Conservation (phyloP, 257 asterid species). For the Przewalskia tangutica region DNA sequence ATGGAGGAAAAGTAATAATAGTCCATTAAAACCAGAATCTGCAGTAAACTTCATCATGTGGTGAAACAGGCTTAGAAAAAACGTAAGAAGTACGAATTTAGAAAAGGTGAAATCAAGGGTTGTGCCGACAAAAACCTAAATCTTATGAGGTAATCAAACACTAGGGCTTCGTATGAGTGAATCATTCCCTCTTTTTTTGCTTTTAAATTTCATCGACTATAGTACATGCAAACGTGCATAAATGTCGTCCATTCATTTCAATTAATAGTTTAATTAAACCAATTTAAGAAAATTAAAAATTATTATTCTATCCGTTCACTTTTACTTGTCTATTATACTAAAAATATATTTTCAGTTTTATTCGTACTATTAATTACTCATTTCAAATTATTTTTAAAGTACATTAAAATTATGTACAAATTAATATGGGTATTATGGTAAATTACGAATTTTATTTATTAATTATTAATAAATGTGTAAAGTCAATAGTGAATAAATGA, state of each 20-base stretch:
- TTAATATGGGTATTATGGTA: no score
- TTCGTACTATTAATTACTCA: no score
- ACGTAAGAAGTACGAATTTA: not conserved
- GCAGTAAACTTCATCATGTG: not conserved
- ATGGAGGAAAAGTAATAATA: no score
- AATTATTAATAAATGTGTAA: no score
- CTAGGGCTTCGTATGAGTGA: constrained; percentile 20
- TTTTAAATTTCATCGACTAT: not conserved
- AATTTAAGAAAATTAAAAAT: constrained; percentile 13
- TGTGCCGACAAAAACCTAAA: not conserved
- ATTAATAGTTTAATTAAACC: constrained; percentile 20
- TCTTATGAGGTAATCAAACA: constrained; percentile 8
- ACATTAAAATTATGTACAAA: no score
- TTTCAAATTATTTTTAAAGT: no score
- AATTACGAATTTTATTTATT: no score
- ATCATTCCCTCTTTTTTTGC: not conserved
- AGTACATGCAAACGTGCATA: constrained; percentile 29
- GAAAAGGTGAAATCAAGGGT: not conserved
- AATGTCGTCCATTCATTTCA: constrained; percentile 26
- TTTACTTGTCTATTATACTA: no score
- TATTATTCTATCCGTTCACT: not conserved
- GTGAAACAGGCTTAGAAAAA: not conserved
- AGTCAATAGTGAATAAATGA: no score
- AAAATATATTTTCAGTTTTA: no score
- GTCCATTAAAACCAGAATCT: not conserved